Base-by-base conservation (phyloP, 148 eudicot species). In the Chenopodium suecicum region DNA sequence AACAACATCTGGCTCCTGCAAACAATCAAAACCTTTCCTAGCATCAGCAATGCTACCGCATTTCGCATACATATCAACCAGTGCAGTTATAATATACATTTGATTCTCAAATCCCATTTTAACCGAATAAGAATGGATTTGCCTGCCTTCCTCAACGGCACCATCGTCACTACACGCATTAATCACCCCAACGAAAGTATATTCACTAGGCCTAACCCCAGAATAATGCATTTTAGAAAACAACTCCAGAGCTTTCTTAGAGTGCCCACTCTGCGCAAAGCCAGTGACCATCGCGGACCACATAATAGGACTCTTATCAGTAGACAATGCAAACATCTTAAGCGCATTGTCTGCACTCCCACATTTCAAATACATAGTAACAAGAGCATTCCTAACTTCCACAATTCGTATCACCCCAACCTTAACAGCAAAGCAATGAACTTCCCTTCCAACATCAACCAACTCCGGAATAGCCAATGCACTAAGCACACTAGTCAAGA, bases 61-160 rank as follows among this genome's bases (percentile, higher is more conserved):
- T 83, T 91, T 91, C 16, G 93, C 91, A 84, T 89, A 91, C 93
- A 91, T 91, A 84, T 89, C 89, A 48, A 91, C 90, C 25, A 91
- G 79, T 62, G 91, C 87, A 29, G 91, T 88, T 65, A 82, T 74
- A 32, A 91, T 81, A 82, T 86, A 91, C 47, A 91, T 82, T 78
- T 89, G 93, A 81, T 66, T 74, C 63, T 81, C 86, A 56, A 83
- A 88, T 6, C 93, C 93, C 85, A 86, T 81, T 81, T 91, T 91
- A 56, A 89, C 70, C 46, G 84, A 82, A 85, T 83, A 86, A 78
- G 76, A 85, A 74, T 91, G 93, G 70, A 88, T 80, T 86, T 91
- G 90, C 78, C 75, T 89, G 64, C 91, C 93, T 67, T 82, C 85
- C 29, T 56, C 82, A 70, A 58, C 70, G 37, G 88, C 87, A 48